These are phyloP conservation scores for Penicillium palitans DNA, from an alignment of 2,329 filamentous ascomycete genomes.

Conservation along the genomic window DNA sequence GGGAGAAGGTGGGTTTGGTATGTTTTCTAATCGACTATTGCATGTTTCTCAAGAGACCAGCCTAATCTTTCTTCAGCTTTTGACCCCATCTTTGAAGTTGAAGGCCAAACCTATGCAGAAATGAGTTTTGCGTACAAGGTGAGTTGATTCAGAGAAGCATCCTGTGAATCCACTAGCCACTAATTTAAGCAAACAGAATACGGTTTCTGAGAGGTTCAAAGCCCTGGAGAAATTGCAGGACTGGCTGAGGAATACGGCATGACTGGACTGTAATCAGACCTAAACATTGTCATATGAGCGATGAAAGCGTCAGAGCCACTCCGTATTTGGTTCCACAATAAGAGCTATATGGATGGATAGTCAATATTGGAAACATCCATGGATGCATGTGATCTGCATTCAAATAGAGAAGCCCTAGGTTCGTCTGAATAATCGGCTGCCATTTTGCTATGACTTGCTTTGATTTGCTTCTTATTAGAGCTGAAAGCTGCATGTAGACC, in stretches of 20 bases:
- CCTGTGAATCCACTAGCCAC: not conserved
- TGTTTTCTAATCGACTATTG: not conserved
- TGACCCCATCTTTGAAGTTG: not conserved
- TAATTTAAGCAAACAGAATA: not conserved
- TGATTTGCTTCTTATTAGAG: not conserved
- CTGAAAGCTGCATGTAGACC: no score
- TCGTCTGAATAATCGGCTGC: not conserved
- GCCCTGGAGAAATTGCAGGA: not conserved
- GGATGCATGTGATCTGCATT: not conserved
- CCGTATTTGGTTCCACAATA: not conserved
- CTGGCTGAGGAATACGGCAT: conserved; percentile 11
- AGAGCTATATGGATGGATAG: not conserved
- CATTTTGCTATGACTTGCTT: not conserved
- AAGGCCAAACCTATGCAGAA: not conserved
- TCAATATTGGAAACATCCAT: not conserved
- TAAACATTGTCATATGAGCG: not conserved
- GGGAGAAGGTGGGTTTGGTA: not conserved
- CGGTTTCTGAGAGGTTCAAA: not conserved
- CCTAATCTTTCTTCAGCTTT: not conserved
- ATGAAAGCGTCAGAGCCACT: not conserved
- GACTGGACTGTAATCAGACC: not conserved
- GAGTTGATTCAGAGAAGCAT: not conserved
- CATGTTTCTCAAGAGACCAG: not conserved
- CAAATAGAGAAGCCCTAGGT: not conserved
- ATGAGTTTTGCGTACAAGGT: not conserved